Conservation (phyloP, 495 filamentous ascomycete species). For the Tuber brumale region DNA sequence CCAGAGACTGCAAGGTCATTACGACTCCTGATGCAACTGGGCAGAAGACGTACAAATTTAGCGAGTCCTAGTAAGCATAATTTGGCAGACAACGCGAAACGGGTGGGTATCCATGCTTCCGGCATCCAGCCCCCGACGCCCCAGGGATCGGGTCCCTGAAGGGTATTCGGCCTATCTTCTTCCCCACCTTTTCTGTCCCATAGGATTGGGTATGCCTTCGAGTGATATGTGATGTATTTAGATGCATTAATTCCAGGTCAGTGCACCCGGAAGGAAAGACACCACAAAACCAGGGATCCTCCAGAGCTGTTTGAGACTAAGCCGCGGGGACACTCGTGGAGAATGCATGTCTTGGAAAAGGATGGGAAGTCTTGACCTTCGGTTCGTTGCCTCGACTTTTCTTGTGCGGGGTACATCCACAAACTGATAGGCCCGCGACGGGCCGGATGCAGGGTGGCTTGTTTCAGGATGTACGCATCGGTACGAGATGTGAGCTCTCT, state of each 20-base stretch:
- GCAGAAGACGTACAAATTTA: neutral
- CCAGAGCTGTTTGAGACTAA: neutral
- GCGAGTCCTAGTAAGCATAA: neutral
- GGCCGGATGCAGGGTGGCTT: neutral
- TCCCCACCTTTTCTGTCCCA: neutral
- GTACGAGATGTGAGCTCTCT: conserved; percentile 1
- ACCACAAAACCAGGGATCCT: neutral
- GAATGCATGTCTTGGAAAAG: neutral
- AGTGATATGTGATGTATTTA: neutral
- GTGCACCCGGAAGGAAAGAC: neutral
- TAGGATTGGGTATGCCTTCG: neutral
- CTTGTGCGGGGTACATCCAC: neutral
- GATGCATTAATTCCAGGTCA: neutral
- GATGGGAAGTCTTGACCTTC: neutral
- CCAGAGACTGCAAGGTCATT: neutral
- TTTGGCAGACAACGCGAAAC: neutral
- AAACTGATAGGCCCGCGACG: neutral
- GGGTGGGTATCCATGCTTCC: neutral
- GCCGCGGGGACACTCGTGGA: neutral
- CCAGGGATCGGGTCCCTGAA: neutral
- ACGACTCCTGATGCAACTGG: neutral
- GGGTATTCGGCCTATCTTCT: neutral
- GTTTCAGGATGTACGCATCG: neutral
- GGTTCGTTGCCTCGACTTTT: neutral
- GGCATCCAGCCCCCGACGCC: neutral